Evolutionary conservation across 176 grass and related monocot species (phyloP), one percentile per base, ranked within the genome.

Genomic region (Rhynchospora breviuscula): DNA sequence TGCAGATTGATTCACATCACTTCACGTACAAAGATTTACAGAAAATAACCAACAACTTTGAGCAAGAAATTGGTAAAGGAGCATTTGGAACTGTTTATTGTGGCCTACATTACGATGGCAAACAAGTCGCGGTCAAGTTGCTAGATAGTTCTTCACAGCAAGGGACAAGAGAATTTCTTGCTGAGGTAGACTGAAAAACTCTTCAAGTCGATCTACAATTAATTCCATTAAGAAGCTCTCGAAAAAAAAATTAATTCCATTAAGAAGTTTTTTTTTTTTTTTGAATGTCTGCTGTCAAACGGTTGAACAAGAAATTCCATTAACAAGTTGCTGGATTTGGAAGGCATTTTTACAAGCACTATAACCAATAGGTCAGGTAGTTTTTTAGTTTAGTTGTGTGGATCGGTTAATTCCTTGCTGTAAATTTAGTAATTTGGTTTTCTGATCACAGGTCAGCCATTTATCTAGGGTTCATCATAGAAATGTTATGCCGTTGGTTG

Each of bases 401-500:
- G 26, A 29, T n/a, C n/a, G n/a, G 26, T 29, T 29, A 29, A 29
- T 29, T 29, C 1, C 26, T 29, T 29, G 1, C 26, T 29, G 26
- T 0, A 29, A 29, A 29, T 29, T 29, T 29, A 29, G 26, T 29
- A 1, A 29, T 1, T 1, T 29, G 26, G 26, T 29, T 29, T 29
- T 29, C 26, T 29, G 26, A 47, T 48, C 2, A 2, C 31, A 73
- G 68, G 35, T 73, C 14, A 23, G 11, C 33, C 68, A 73, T 35
- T 48, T 73, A 35, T 73, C 68, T 47, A 73, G 68, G 35, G 68
- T 73, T 85, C 87, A 88, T 74, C 82, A 88, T 44, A 88, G 75
- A 67, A 88, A 88, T 61, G 82, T 88, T 2, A 69, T 88, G 8
- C 51, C 82, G 26, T 88, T 85, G 35, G 7, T 81, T 63, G 87